Evolutionary conservation across 257 asterid genomes (phyloP).

Genomic region (Fraxinus cuspidata): DNA sequence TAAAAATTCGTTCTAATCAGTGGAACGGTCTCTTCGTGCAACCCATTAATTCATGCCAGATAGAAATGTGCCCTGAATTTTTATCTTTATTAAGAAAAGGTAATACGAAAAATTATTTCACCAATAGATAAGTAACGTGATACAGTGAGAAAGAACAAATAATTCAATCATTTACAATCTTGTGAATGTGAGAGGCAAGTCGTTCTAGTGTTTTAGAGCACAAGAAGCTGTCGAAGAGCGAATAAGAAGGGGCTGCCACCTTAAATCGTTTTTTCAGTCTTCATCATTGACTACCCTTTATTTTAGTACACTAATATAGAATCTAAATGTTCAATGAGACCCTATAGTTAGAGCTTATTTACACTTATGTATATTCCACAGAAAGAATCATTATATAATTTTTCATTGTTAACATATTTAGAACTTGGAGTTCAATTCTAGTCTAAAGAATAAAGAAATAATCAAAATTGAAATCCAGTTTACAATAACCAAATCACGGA

Average conservation of each 20-base stretch:
- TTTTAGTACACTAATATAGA: background rate
- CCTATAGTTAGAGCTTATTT: background rate
- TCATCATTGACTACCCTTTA: too few species aligned
- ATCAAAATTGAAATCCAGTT: background rate
- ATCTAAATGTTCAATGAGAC: background rate
- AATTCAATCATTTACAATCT: background rate
- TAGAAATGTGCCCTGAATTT: background rate
- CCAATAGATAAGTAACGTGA: background rate
- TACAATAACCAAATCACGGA: background rate
- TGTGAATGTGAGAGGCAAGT: background rate
- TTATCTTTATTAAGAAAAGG: background rate
- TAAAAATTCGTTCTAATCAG: background rate
- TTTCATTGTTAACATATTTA: background rate
- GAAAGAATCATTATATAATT: background rate
- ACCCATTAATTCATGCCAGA: background rate
- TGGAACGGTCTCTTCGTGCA: background rate
- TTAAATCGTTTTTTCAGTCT: too few species aligned
- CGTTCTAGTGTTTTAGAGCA: too few species aligned
- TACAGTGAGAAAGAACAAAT: background rate
- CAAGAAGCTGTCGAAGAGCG: too few species aligned
- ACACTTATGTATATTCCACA: background rate
- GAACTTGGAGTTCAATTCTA: background rate
- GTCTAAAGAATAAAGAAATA: background rate
- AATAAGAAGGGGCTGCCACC: too few species aligned
- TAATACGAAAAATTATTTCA: background rate